Evolutionary conservation across 2,329 filamentous ascomycete genomes (phyloP), one percentile per base, ranked within the genome.

Genomic region (Ascochyta fabae): DNA sequence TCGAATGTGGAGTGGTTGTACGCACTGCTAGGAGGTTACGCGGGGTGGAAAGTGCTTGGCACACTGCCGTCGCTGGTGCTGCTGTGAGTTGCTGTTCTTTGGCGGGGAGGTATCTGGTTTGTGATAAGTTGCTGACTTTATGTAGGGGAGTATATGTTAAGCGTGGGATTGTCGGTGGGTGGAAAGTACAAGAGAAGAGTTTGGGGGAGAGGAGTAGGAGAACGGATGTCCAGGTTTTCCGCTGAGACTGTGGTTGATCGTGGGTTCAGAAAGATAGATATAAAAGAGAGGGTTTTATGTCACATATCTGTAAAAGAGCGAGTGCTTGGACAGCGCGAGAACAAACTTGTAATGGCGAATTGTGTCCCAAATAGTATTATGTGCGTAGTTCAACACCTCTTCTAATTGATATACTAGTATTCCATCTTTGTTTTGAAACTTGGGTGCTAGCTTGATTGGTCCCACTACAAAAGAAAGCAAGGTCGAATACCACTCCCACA

Each of bases 161-260:
- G 24, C 22, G 15, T 6, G 24, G 15, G 13, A 6, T 26, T n/a
- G 1, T 12, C 6, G 24, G 24, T 24, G 39, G 24, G 6, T 26
- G 22, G 15, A 22, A 33, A 34, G 34, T 31, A n/a, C 31, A 23
- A 34, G 41, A 26, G n/a, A 48, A 19, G 19, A 26, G 39, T 7
- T 16, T 44, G n/a, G 36, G n/a, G 1, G n/a, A 36, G 12, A 50
- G 53, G 31, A 47, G 42, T 8, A 12, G 13, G 19, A 40, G 52
- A 41, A 49, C 52, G 3, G 52, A 50, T 36, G 29, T 51, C 4
- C 53, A 56, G 42, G 31, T 43, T 22, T 19, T 51, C 22, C 24
- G 42, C 2, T 47, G n/a, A 35, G 8, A 12, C 4, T 13, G 29
- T 5, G 12, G 29, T 31, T 12, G 13, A 31, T 26, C 19, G 19